These are phyloP conservation scores for Coemansia sp. DNA, from an alignment of 192 early-diverging fungal genomes.

Conservation along the genomic window DNA sequence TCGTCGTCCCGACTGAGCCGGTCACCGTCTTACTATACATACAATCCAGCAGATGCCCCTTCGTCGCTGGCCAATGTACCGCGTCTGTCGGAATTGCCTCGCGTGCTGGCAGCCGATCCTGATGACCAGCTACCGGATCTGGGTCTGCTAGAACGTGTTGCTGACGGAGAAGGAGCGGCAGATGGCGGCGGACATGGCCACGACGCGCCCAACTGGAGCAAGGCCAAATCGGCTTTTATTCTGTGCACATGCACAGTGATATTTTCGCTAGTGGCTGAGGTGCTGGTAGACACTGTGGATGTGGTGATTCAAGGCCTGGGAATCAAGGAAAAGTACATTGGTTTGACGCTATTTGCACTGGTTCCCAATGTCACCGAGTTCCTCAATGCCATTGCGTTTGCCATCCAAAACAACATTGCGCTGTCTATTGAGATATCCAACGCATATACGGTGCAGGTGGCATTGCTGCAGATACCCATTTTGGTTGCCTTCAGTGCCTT, in stretches of 20 bases:
- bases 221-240: slow-evolving; percentile 71
- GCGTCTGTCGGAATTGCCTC: slow-evolving; percentile 46
- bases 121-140: slow-evolving; percentile 49
- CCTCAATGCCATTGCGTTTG: slow-evolving; percentile 92
- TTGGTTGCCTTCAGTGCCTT: slow-evolving; percentile 82
- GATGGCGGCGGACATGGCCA: slow-evolving; percentile 71
- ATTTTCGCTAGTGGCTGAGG: slow-evolving; percentile 88
- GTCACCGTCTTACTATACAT: slow-evolving; percentile 8
- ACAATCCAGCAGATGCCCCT: slow-evolving; percentile 37
- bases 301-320: slow-evolving; percentile 63
- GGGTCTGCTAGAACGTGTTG: slow-evolving; percentile 36
- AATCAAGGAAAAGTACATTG: slow-evolving; percentile 85
- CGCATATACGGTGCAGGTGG: slow-evolving; percentile 92
- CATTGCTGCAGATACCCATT: slow-evolving; percentile 91
- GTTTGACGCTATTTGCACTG: slow-evolving; percentile 90
- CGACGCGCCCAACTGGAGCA: slow-evolving; percentile 91
- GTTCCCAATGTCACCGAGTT: slow-evolving; percentile 97
- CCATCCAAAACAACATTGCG: slow-evolving; percentile 81
- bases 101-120: slow-evolving; percentile 52
- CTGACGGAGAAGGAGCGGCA: slow-evolving; percentile 56
- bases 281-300: slow-evolving; percentile 85
- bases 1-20: slow-evolving; percentile 9
- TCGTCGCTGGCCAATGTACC: slow-evolving; percentile 51
- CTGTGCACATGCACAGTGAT: slow-evolving; percentile 79
- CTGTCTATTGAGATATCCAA: slow-evolving; percentile 92